Base-by-base conservation (phyloP, 306 rosid species). In the Luffa aegyptiaca region DNA sequence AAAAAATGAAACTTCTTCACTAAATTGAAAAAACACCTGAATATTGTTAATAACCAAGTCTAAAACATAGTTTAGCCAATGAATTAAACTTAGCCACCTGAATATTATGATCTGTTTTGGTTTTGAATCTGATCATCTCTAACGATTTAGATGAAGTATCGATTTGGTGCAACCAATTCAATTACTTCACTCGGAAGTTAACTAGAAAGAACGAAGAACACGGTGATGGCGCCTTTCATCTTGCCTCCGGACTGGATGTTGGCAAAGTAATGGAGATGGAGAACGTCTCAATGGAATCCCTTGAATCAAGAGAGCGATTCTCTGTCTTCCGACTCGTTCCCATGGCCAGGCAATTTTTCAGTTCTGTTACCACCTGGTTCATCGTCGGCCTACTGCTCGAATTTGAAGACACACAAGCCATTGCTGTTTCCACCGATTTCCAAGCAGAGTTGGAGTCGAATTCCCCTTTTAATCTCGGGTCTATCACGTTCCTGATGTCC, bases 391-490 rank as follows among this genome's bases (percentile, higher is more conserved):
- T 80, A 58, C 79, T 56, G 64, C 45, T 8, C 10, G 79, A 10
- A 17, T 59, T 35, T 11, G 7, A 1, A 11, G 79, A 63, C 18
- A 57, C 75, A 66, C 84, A 80, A 44, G 55, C 79, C 75, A 73
- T 57, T 72, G 81, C 84, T 62, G 73, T 16, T 48, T 86, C 86
- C 41, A 80, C 79, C 18, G 79, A 74, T 78, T 83, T 83, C 86
- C 83, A 80, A 5, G 17, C 83, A 9, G 82, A 86, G 75, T 49
- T 86, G 1, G 5, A 9, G 46, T 86, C 69, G 45, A 61, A 80
- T 51, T 78, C 76, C 26, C 81, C 82, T 57, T 78, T 49, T 5
- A 83, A 42, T 56, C 62, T 66, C 2, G 79, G 62, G 79, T 86
- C 84, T 5, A 78, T 70, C 0, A 83, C 61, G 8, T 57, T 35